Conservation (phyloP, 2,329 filamentous ascomycete species). For the Cercospora sp. region DNA sequence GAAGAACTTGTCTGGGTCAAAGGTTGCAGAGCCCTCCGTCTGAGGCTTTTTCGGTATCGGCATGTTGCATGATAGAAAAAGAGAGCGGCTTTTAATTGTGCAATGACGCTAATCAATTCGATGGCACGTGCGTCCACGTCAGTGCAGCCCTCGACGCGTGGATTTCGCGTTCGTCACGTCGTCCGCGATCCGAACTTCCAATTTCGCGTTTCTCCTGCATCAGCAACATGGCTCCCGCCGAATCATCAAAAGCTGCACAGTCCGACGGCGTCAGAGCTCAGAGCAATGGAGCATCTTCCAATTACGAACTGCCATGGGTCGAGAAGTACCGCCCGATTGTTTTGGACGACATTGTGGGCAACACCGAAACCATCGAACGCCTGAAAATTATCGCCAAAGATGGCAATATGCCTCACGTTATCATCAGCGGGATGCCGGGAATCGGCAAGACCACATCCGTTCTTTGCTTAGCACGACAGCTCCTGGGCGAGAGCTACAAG, state of each 20-base stretch:
- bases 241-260: slow-evolving; percentile 51
- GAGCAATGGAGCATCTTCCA: slow-evolving; percentile 43
- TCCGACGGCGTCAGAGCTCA: slow-evolving; percentile 47
- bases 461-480: slow-evolving; percentile 84
- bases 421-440: slow-evolving; percentile 98
- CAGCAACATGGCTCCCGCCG: slow-evolving; percentile 47
- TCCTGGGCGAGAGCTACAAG: slow-evolving; percentile 92
- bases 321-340: slow-evolving; percentile 97
- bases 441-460: slow-evolving; percentile 98
- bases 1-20: slow-evolving; percentile 51
- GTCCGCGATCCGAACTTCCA: neutral
- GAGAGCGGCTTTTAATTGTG: neutral
- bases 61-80: slow-evolving; percentile 1
- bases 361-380: slow-evolving; percentile 95
- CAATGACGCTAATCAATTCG: neutral
- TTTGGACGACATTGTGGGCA: slow-evolving; percentile 95
- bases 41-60: slow-evolving; percentile 36
- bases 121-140: neutral
- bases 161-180: slow-evolving; percentile 10
- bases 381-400: slow-evolving; percentile 98
- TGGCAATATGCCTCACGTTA: slow-evolving; percentile 98
- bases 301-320: slow-evolving; percentile 86
- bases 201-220: neutral
- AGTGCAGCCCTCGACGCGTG: neutral
- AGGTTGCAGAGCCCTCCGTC: slow-evolving; percentile 46